phyloP scores from a whole-genome alignment of 192 early-diverging fungal genomes.

The Dimargaris xerosporica region DNA sequence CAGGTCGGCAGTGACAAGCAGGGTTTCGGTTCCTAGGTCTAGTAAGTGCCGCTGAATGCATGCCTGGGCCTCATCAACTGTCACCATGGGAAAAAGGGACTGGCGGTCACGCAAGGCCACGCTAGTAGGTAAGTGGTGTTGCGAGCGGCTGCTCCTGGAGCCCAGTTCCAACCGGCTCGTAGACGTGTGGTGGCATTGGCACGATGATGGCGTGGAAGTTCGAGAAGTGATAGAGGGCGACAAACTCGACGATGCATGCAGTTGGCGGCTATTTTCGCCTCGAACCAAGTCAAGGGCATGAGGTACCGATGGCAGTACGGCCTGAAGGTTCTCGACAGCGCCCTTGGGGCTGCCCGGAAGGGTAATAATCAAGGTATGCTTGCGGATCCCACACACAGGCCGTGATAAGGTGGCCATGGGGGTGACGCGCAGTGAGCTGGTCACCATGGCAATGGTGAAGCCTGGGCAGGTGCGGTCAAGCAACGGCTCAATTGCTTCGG shows the following conservation, averaged over 20 bases:
- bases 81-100: conserved; percentile 72
- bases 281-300: conserved; percentile 63
- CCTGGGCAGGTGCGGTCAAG: conserved; percentile 53
- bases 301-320: conserved; percentile 52
- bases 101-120: conserved; percentile 51
- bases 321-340: conserved; percentile 63
- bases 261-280: conserved; percentile 40
- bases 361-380: conserved; percentile 52
- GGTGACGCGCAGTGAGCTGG: conserved; percentile 60
- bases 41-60: conserved; percentile 30
- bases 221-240: not conserved
- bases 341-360: conserved; percentile 86
- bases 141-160: conserved; percentile 23
- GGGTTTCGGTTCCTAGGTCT: conserved; percentile 17
- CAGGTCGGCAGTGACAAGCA: conserved; percentile 29
- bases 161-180: too few species aligned
- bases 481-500: conserved; percentile 67
- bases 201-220: conserved; percentile 9
- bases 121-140: conserved; percentile 17
- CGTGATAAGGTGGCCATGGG: conserved; percentile 82
- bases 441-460: conserved; percentile 63
- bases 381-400: conserved; percentile 47
- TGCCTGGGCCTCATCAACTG: conserved; percentile 46
- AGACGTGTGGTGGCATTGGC: conserved; percentile 23
- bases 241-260: conserved; percentile 8